These are phyloP conservation scores for Nemania sp. DNA, from an alignment of 2,329 filamentous ascomycete species.

Conservation along the genomic window DNA sequence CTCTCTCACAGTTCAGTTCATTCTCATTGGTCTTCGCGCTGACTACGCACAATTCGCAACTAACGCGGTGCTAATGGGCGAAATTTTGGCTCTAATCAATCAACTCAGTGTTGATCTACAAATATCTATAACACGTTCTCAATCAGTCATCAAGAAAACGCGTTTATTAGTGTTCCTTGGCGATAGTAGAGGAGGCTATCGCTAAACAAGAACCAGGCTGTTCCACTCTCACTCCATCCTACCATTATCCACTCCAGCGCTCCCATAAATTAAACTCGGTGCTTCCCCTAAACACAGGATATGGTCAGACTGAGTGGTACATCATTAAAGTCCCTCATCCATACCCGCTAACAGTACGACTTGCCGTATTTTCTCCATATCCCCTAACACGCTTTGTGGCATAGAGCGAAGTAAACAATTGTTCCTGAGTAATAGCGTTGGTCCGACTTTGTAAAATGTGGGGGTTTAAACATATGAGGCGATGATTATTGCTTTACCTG, in stretches of 20 bases:
- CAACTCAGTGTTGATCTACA: neutral
- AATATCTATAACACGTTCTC: slow-evolving; percentile 8
- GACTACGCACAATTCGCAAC: too few species aligned
- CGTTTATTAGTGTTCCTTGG: slow-evolving; percentile 2
- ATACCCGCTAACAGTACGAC: too few species aligned
- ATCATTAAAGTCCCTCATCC: too few species aligned
- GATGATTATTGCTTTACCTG: slow-evolving; percentile 70
- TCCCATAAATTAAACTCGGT: slow-evolving; percentile 17
- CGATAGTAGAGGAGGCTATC: slow-evolving; percentile 3
- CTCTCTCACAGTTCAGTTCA: too few species aligned
- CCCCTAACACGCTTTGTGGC: too few species aligned
- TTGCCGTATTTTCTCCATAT: too few species aligned
- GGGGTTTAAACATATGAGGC: slow-evolving; percentile 43
- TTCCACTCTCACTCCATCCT: slow-evolving; percentile 23
- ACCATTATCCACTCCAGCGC: slow-evolving; percentile 10
- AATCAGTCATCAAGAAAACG: neutral
- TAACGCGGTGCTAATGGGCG: too few species aligned
- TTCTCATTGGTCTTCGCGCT: too few species aligned
- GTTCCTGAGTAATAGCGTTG: slow-evolving; percentile 4
- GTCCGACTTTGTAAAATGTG: slow-evolving; percentile 3
- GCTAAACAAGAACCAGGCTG: slow-evolving; percentile 14
- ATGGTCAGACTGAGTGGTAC: too few species aligned
- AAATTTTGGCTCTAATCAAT: too few species aligned
- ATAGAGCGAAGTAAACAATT: neutral
- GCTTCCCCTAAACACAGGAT: neutral